phyloP scores from a whole-genome alignment of 257 asterid genomes.

The Plantago major region DNA sequence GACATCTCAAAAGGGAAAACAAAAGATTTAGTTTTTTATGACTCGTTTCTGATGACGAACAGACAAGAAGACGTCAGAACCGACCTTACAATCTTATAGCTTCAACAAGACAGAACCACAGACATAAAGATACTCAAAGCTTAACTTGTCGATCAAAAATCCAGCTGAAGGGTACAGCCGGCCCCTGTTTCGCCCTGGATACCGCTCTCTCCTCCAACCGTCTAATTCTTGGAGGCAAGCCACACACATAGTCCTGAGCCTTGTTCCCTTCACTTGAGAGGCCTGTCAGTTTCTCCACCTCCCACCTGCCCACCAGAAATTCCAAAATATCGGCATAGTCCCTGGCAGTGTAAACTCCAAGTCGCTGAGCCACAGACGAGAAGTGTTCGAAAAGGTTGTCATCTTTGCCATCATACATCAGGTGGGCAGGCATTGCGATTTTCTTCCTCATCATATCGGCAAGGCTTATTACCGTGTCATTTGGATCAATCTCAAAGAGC shows the following conservation, averaged over 20 bases:
- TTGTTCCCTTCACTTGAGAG: constrained; percentile 50
- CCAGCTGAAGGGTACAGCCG: constrained; percentile 52
- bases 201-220: constrained; percentile 54
- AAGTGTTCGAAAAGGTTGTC: constrained; percentile 48
- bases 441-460: constrained; percentile 65
- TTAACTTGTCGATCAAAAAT: constrained; percentile 35
- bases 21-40: not conserved
- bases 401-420: constrained; percentile 50
- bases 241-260: constrained; percentile 51
- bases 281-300: constrained; percentile 52
- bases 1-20: not conserved
- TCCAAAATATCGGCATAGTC: constrained; percentile 58
- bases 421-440: constrained; percentile 55
- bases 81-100: not conserved
- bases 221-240: constrained; percentile 42
- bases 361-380: constrained; percentile 49
- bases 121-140: constrained; percentile 26
- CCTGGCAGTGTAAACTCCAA: constrained; percentile 55
- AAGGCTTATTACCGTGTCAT: constrained; percentile 38
- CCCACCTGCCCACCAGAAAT: constrained; percentile 43
- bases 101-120: not conserved
- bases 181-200: constrained; percentile 33
- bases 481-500: constrained; percentile 51
- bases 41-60: constrained; percentile 1
- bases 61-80: constrained; percentile 1